Conservation (phyloP, 805 yeast species). For the Nakazawaea siamensis region DNA sequence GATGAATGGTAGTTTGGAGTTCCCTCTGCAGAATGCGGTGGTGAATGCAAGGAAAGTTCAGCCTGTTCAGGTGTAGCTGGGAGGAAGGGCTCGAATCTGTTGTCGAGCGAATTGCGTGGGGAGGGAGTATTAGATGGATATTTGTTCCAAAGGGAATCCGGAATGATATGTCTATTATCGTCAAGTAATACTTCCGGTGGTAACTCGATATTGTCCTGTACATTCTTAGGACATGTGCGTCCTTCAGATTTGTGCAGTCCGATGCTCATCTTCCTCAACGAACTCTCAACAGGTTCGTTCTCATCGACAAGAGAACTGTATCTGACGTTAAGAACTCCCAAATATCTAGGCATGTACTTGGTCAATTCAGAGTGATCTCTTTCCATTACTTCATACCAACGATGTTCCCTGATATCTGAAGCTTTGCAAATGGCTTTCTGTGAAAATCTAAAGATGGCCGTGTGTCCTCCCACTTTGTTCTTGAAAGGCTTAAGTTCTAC, state of each 20-base stretch:
- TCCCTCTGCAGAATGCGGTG: conserved; percentile 8
- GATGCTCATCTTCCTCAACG: conserved; percentile 1
- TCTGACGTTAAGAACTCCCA: conserved; percentile 90
- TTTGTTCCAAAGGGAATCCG: conserved; percentile 65
- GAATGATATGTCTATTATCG: conserved; percentile 88
- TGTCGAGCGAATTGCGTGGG: conserved; percentile 24
- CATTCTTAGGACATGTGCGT: background rate
- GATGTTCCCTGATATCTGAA: conserved; percentile 80
- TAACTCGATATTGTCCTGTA: conserved; percentile 15
- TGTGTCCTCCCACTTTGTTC: conserved; percentile 96
- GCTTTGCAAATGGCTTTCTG: conserved; percentile 92
- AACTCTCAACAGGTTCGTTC: conserved; percentile 13
- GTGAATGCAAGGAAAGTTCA: conserved; percentile 6
- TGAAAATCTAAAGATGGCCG: conserved; percentile 90
- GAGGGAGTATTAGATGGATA: conserved; percentile 43
- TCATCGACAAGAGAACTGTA: conserved; percentile 37
- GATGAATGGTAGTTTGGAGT: conserved; percentile 7
- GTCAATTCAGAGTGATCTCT: conserved; percentile 65
- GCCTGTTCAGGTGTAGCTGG: conserved; percentile 9
- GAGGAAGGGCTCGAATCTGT: conserved; percentile 2
- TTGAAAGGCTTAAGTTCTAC: conserved; percentile 88
- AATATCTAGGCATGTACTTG: conserved; percentile 85
- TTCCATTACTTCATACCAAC: conserved; percentile 89
- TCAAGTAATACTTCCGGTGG: conserved; percentile 83
- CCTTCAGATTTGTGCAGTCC: background rate